phyloP scores from a whole-genome alignment of 441 rosid species.

The Populus hybrid region DNA sequence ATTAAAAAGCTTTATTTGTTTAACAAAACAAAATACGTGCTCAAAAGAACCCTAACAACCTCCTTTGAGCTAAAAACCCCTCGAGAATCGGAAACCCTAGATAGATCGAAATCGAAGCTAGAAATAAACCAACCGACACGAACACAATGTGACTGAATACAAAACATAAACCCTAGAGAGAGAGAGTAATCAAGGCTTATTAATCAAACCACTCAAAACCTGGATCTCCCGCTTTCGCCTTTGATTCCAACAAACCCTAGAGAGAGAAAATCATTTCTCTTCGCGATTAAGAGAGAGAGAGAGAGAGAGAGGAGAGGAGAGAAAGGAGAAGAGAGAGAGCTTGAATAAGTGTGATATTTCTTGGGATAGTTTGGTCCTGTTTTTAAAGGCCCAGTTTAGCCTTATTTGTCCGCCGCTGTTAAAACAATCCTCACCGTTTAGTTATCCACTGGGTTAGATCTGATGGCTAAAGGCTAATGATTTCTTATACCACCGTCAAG shows the following conservation, averaged over 20 bases:
- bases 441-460: not conserved
- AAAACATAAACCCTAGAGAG: not conserved
- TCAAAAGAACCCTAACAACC: slow-evolving; percentile 15
- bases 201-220: slow-evolving; percentile 36
- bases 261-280: not conserved
- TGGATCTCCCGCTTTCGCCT: slow-evolving; percentile 35
- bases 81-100: slow-evolving; percentile 24
- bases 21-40: slow-evolving; percentile 17
- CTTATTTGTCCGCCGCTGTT: slow-evolving; percentile 29
- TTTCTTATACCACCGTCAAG: not conserved
- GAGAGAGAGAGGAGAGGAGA: slow-evolving; percentile 14
- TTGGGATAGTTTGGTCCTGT: slow-evolving; percentile 27
- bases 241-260: slow-evolving; percentile 10
- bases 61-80: slow-evolving; percentile 19
- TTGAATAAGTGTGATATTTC: not conserved
- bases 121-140: not conserved
- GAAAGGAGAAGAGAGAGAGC: not conserved
- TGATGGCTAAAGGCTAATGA: not conserved
- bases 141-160: not conserved
- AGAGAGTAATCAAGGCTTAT: not conserved
- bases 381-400: slow-evolving; percentile 49
- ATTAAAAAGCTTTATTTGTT: slow-evolving; percentile 6
- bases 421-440: slow-evolving; percentile 47
- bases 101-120: slow-evolving; percentile 27
- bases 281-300: not conserved